A percentile compares a stretch with the other conserved stretches of the same genome.
phyloP scores from a whole-genome alignment of 1,139 yeast genomes.

The Diutina neorugosa region DNA sequence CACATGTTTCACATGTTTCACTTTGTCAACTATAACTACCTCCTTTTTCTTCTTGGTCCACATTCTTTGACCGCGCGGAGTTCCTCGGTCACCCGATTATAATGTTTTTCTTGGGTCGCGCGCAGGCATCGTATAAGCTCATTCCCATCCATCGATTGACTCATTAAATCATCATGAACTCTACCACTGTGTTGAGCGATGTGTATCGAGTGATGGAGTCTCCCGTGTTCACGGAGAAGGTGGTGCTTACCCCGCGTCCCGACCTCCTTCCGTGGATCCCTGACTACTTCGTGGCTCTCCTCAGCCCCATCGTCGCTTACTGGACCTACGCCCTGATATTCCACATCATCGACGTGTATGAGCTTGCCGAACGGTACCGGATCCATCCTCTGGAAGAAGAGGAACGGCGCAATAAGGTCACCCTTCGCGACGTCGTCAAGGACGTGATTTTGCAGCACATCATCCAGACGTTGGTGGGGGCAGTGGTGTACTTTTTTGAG shows the following conservation, averaged over 20 bases:
- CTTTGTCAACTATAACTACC: no score
- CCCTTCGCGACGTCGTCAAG: constrained; percentile 52
- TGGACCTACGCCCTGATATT: constrained; percentile 71
- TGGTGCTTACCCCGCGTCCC: constrained; percentile 15
- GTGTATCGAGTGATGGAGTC: constrained; percentile 1
- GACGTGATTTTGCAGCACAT: constrained; percentile 81
- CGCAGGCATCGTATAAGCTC: not conserved
- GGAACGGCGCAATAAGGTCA: constrained; percentile 58
- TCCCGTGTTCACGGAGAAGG: not conserved
- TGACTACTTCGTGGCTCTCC: constrained; percentile 63
- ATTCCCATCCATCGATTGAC: not conserved
- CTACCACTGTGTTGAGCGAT: not conserved
- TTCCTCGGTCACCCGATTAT: not conserved
- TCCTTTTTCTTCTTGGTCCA: no score
- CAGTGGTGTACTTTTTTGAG: constrained; percentile 41
- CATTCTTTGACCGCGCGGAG: no score
- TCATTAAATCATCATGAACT: not conserved
- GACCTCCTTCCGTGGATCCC: constrained; percentile 45
- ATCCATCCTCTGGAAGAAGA: constrained; percentile 91
- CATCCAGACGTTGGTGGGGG: constrained; percentile 68
- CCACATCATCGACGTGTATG: constrained; percentile 60
- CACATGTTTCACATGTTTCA: no score
- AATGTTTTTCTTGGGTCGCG: not conserved
- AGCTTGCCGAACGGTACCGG: constrained; percentile 70
- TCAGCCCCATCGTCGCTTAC: constrained; percentile 69